Conservation (phyloP, 805 yeast species). For the Hemisphaericaspora nanyangensis region DNA sequence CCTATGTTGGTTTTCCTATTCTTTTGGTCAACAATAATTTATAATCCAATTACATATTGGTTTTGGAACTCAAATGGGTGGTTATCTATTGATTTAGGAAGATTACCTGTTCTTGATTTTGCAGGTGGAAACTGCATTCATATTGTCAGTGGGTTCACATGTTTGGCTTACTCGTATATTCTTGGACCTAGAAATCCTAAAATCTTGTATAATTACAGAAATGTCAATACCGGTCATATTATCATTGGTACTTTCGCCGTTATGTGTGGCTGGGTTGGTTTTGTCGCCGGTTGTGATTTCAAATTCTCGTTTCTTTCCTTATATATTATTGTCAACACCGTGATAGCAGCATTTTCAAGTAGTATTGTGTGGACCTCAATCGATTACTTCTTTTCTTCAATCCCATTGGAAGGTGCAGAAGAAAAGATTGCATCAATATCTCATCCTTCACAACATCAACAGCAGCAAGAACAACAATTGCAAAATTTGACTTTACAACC, state of each 20-base stretch:
- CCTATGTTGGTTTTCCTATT: slow-evolving; percentile 40
- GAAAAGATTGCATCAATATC: neutral
- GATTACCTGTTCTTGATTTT: slow-evolving; percentile 39
- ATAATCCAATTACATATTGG: slow-evolving; percentile 44
- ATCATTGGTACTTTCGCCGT: slow-evolving; percentile 31
- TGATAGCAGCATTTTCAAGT: slow-evolving; percentile 32
- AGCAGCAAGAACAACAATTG: neutral
- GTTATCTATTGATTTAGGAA: slow-evolving; percentile 31
- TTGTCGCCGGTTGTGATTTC: slow-evolving; percentile 41
- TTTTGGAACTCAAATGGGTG: slow-evolving; percentile 43
- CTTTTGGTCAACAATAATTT: slow-evolving; percentile 37
- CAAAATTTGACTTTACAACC: neutral
- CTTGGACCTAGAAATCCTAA: slow-evolving; percentile 42
- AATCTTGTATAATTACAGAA: slow-evolving; percentile 31
- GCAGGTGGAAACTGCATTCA: slow-evolving; percentile 46
- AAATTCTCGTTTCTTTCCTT: slow-evolving; percentile 31
- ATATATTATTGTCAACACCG: slow-evolving; percentile 28
- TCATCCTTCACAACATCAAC: neutral
- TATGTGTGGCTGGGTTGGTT: slow-evolving; percentile 40
- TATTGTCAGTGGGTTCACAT: slow-evolving; percentile 43
- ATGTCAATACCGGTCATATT: slow-evolving; percentile 31
- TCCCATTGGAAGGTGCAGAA: slow-evolving; percentile 30
- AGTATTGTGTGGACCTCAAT: slow-evolving; percentile 34
- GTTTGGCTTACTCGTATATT: slow-evolving; percentile 39
- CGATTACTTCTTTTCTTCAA: slow-evolving; percentile 37